Conservation (phyloP, 2,329 filamentous ascomycete species). For the Colletotrichum lupini region DNA sequence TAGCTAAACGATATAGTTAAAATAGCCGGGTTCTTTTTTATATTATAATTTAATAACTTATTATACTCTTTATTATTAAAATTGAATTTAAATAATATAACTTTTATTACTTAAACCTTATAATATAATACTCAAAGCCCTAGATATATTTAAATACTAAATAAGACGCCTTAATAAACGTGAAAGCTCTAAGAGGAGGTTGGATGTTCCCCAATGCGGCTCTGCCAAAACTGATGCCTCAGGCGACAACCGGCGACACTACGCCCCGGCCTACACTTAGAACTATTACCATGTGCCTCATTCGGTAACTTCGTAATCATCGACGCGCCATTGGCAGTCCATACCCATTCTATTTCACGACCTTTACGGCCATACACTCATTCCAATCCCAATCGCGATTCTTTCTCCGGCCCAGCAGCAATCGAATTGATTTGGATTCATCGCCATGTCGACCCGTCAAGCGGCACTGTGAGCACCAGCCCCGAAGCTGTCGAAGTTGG, state of each 20-base stretch:
- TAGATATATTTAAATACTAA: too few species aligned
- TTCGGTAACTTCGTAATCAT: neutral
- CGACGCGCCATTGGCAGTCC: neutral
- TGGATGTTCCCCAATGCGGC: too few species aligned
- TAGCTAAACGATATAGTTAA: too few species aligned
- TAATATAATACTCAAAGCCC: too few species aligned
- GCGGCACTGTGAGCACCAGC: constrained; percentile 59
- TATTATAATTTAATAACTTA: too few species aligned
- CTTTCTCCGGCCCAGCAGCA: neutral
- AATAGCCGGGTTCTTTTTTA: too few species aligned
- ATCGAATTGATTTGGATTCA: neutral
- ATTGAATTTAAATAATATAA: too few species aligned
- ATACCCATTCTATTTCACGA: neutral
- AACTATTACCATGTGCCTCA: neutral
- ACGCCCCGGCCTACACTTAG: neutral
- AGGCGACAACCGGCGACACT: neutral
- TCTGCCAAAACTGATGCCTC: neutral
- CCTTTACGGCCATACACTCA: neutral
- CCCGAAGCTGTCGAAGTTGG: neutral
- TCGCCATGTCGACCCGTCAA: constrained; percentile 58
- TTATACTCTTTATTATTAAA: too few species aligned
- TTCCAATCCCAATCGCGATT: accelerated
- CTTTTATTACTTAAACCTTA: too few species aligned
- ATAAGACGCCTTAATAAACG: too few species aligned
- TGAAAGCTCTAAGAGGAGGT: too few species aligned